Evolutionary conservation across 305 asterid species (phyloP).

Genomic region (Fraxinus platypoda): DNA sequence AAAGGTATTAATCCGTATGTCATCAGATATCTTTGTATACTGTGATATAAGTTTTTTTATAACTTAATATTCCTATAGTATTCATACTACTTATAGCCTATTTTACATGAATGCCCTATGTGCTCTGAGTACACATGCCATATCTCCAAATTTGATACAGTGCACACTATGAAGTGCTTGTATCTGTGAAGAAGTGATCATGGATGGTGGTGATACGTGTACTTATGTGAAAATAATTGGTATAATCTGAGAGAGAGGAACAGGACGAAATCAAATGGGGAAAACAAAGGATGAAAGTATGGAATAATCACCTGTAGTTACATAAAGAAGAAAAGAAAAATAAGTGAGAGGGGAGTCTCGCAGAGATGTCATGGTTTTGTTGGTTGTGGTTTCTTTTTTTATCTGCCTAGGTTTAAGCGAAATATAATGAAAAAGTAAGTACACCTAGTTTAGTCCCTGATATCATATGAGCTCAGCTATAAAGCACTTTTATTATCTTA

Average conservation of each 20-base stretch:
- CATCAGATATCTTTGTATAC: background rate
- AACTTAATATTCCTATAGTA: background rate
- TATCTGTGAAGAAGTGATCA: background rate
- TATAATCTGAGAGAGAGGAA: background rate
- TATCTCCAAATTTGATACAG: background rate
- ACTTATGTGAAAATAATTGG: background rate
- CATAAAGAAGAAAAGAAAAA: background rate
- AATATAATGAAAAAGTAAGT: background rate
- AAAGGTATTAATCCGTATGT: conserved; percentile 58
- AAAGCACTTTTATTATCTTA: background rate
- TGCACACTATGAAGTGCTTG: background rate
- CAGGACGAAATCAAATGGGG: background rate
- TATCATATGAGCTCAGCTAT: background rate
- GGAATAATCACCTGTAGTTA: background rate
- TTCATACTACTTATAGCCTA: background rate
- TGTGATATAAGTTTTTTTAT: background rate
- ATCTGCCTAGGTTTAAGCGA: background rate
- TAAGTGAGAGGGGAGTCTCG: background rate
- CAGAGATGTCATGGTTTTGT: background rate
- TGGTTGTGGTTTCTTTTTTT: background rate
- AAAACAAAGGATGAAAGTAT: background rate
- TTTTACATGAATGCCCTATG: background rate
- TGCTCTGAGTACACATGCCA: background rate
- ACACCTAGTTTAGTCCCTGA: background rate
- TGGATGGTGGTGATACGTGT: background rate